These are phyloP conservation scores for Saccharomycopsis sp. DNA, from an alignment of 805 yeast genomes.

Conservation along the genomic window DNA sequence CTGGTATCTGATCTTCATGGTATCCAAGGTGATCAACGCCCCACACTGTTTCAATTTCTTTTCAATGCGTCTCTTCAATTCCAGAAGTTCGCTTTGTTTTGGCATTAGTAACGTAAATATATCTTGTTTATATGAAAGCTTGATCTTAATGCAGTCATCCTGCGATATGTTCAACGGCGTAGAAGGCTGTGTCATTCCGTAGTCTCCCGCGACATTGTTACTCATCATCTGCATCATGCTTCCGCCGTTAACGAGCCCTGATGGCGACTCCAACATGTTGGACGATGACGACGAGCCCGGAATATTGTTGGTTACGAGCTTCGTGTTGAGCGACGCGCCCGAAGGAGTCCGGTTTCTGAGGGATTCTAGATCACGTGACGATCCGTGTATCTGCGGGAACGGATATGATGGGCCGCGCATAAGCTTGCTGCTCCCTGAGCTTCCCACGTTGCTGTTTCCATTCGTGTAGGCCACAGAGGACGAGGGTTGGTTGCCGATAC, in stretches of 20 bases:
- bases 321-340: neutral
- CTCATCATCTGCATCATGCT: neutral
- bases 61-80: constrained; percentile 51
- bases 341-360: neutral
- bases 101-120: constrained; percentile 65
- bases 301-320: neutral
- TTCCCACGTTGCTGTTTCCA: constrained; percentile 4
- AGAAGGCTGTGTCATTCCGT: neutral
- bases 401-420: neutral
- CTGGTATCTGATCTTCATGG: constrained; percentile 61
- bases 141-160: constrained; percentile 33
- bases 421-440: neutral
- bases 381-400: constrained; percentile 1
- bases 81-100: constrained; percentile 41
- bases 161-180: constrained; percentile 28
- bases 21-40: constrained; percentile 31
- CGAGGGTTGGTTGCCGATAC: neutral
- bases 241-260: neutral
- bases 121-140: constrained; percentile 38
- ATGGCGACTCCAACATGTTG: neutral
- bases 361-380: neutral
- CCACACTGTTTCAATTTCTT: constrained; percentile 51
- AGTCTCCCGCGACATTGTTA: neutral
- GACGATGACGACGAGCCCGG: neutral
- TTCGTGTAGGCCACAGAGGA: constrained; percentile 3